These are phyloP conservation scores for Yamadazyma kanchanaburiensis DNA, from an alignment of 1,139 yeast genomes.

Conservation along the genomic window DNA sequence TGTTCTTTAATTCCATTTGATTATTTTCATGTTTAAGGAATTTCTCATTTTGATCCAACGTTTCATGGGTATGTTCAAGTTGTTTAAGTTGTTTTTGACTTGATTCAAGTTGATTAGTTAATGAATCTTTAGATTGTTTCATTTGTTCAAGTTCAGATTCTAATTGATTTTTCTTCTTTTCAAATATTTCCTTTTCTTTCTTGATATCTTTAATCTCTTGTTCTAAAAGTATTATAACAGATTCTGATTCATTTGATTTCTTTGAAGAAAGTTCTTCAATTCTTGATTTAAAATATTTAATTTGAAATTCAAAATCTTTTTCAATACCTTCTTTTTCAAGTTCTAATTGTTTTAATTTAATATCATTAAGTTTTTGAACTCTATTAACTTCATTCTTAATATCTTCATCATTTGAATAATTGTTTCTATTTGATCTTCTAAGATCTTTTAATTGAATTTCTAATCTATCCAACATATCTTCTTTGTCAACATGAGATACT, in stretches of 20 bases:
- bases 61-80: slow-evolving; percentile 10
- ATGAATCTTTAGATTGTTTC: slow-evolving; percentile 7
- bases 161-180: slow-evolving; percentile 5
- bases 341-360: slow-evolving; percentile 31
- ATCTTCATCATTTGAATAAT: slow-evolving; percentile 23
- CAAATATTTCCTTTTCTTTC: slow-evolving; percentile 9
- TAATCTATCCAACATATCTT: slow-evolving; percentile 26
- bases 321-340: slow-evolving; percentile 32
- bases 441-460: slow-evolving; percentile 24
- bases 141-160: slow-evolving; percentile 6
- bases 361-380: slow-evolving; percentile 29
- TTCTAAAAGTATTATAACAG: slow-evolving; percentile 27
- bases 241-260: not conserved
- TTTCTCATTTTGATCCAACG: slow-evolving; percentile 15
- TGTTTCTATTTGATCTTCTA: slow-evolving; percentile 20
- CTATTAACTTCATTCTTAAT: slow-evolving; percentile 29
- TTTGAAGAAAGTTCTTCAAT: slow-evolving; percentile 11
- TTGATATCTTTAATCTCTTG: slow-evolving; percentile 32
- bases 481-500: slow-evolving; percentile 19
- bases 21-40: slow-evolving; percentile 17
- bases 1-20: slow-evolving; percentile 19
- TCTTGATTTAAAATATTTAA: slow-evolving; percentile 21
- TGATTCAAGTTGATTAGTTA: slow-evolving; percentile 5
- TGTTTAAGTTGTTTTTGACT: slow-evolving; percentile 2
- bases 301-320: slow-evolving; percentile 29